These are phyloP conservation scores for Globisporangium yorkense DNA, from an alignment of 352 stramenopile genomes.

Conservation along the genomic window DNA sequence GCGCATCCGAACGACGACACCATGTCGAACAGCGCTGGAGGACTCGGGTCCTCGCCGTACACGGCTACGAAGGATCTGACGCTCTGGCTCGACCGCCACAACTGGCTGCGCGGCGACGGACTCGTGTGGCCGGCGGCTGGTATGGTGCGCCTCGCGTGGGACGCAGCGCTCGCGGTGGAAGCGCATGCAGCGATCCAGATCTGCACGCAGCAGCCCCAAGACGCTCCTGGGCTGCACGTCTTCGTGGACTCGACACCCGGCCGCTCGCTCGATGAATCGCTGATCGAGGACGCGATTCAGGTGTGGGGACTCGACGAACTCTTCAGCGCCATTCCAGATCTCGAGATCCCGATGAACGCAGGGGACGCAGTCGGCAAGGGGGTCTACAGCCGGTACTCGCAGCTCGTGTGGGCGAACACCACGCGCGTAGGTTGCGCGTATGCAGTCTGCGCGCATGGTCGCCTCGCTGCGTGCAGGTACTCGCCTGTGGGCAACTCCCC, in stretches of 20 bases:
- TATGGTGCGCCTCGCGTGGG: conserved; percentile 9
- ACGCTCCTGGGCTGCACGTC: conserved; percentile 4
- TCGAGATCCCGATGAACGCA: background rate
- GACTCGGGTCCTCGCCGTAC: conserved; percentile 2
- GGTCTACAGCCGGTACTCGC: conserved; percentile 9
- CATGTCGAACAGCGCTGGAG: background rate
- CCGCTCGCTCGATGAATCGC: conserved; percentile 6
- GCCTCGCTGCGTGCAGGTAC: conserved; percentile 13
- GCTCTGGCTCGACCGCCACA: conserved; percentile 14
- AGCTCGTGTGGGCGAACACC: conserved; percentile 14
- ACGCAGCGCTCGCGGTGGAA: conserved; percentile 9
- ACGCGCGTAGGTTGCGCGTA: conserved; percentile 14
- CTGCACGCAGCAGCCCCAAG: conserved; percentile 1
- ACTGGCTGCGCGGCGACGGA: conserved; percentile 15
- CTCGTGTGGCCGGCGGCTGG: conserved; percentile 9
- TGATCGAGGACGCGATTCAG: conserved; percentile 13
- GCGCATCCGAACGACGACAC: conserved; percentile 3
- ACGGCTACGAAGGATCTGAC: conserved; percentile 2
- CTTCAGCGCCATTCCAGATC: conserved; percentile 5
- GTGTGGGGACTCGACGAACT: conserved; percentile 13
- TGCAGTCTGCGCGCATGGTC: conserved; percentile 2
- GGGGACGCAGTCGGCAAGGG: conserved; percentile 7
- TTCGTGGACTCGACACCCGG: conserved; percentile 8
- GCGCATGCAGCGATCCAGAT: conserved; percentile 6
- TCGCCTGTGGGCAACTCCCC: conserved; percentile 5